Evolutionary conservation across 331 rosid species (phyloP).

Genomic region (Quercus phellos): DNA sequence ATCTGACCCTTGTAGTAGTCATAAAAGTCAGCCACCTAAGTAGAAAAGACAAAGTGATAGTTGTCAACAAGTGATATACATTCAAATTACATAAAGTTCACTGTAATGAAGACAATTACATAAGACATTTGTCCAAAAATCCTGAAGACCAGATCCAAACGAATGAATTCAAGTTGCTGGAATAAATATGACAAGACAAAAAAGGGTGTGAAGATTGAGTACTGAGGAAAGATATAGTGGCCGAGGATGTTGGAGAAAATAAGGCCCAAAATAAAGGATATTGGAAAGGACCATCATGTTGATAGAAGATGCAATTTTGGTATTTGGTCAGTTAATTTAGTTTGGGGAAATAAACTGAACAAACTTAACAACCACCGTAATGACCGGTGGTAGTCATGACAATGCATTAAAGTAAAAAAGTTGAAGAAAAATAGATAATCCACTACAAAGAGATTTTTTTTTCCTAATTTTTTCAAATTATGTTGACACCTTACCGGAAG

Average conservation of each 20-base stretch:
- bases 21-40: conserved; percentile 81
- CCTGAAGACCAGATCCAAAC: not conserved
- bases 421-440: not conserved
- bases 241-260: not conserved
- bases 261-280: not conserved
- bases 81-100: conserved; percentile 12
- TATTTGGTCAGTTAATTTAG: not conserved
- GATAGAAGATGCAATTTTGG: not conserved
- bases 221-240: not conserved
- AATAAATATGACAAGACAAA: not conserved
- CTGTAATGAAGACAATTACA: conserved; percentile 8
- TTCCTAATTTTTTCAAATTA: not conserved
- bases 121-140: not conserved
- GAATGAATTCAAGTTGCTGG: not conserved
- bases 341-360: not conserved
- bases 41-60: not conserved
- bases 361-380: not conserved
- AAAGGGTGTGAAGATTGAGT: not conserved
- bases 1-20: conserved; percentile 99
- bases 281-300: not conserved
- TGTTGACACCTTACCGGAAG: not conserved
- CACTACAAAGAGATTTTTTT: not conserved
- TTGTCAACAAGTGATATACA: not conserved
- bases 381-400: not conserved
- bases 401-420: not conserved